Conservation (phyloP, 192 early-diverging fungal species). For the Diversispora eburnea region DNA sequence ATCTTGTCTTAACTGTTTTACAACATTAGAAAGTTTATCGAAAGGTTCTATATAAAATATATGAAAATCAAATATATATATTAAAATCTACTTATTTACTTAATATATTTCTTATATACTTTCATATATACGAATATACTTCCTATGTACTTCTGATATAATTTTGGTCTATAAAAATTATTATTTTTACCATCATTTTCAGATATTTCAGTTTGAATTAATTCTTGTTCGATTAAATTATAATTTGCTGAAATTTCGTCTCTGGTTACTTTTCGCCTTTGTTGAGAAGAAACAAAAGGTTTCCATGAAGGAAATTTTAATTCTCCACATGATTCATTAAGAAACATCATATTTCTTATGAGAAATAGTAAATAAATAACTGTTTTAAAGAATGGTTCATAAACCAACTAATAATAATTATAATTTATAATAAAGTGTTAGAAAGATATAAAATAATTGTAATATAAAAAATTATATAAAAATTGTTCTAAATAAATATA, state of each 20-base stretch:
- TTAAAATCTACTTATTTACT: too few species aligned
- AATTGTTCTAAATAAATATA: neutral
- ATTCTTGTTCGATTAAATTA: neutral
- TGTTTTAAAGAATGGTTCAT: neutral
- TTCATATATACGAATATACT: too few species aligned
- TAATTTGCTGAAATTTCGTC: neutral
- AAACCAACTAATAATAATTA: neutral
- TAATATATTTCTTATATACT: too few species aligned
- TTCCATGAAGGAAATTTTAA: neutral
- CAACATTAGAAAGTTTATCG: neutral
- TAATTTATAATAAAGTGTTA: neutral
- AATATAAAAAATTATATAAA: neutral
- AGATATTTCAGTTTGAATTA: neutral
- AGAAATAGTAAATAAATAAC: neutral
- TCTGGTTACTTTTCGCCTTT: neutral
- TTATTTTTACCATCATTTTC: neutral
- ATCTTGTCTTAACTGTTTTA: neutral
- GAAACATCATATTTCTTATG: constrained; percentile 6
- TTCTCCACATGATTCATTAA: constrained; percentile 14
- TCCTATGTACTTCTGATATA: neutral
- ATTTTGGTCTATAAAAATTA: neutral
- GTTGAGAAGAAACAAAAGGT: neutral
- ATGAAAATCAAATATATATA: neutral
- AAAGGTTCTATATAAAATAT: neutral
- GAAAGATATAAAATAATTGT: neutral